phyloP scores from a whole-genome alignment of 345 rosid species.

The Bruguiera parviflora region DNA sequence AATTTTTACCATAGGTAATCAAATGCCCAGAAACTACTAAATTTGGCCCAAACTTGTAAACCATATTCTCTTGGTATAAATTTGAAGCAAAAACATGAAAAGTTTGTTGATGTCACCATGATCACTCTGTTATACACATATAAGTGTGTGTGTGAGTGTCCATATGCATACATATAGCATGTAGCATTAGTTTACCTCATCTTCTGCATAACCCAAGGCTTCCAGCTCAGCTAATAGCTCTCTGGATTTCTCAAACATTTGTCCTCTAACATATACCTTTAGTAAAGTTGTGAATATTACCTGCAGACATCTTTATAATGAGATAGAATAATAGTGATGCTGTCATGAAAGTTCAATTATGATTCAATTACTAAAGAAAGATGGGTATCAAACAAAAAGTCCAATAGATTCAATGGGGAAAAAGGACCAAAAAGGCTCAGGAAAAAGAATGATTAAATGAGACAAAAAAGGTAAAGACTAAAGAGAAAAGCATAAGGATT shows the following conservation, averaged over 20 bases:
- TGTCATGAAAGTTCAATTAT: not conserved
- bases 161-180: not conserved
- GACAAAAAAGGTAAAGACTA: no score
- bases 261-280: slow-evolving; percentile 85
- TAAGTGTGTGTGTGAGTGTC: no score
- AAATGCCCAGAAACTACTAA: not conserved
- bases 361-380: no score
- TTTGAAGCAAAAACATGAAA: not conserved
- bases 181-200: slow-evolving; percentile 53
- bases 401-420: not conserved
- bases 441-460: no score
- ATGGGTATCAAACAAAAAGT: not conserved
- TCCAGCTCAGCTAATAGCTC: slow-evolving; percentile 64
- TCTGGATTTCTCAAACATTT: slow-evolving; percentile 76
- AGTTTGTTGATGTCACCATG: slow-evolving; percentile 4
- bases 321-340: not conserved
- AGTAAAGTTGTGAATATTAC: slow-evolving; percentile 81
- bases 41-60: not conserved
- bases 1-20: not conserved
- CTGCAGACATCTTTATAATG: slow-evolving; percentile 41
- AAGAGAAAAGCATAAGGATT: no score
- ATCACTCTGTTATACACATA: not conserved
- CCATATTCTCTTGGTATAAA: not conserved
- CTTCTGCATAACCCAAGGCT: slow-evolving; percentile 61
- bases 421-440: no score